These are phyloP conservation scores for Cucumis melo DNA, from an alignment of 306 rosid genomes.

Conservation along the genomic window DNA sequence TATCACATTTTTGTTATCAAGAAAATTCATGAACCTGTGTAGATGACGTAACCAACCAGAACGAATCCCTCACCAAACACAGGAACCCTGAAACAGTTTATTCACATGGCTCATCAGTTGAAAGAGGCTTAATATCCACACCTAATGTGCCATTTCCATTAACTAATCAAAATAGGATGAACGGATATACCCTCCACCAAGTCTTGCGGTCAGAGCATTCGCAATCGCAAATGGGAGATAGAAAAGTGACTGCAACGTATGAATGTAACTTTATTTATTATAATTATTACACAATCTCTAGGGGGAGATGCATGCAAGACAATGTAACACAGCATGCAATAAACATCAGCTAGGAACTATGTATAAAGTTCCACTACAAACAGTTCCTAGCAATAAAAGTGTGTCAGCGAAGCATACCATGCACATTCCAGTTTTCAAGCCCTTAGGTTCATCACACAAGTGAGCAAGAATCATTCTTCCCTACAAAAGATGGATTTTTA, in stretches of 20 bases:
- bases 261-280: neutral
- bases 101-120: conserved; percentile 13
- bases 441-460: conserved; percentile 96
- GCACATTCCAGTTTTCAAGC: conserved; percentile 99
- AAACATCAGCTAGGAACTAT: neutral
- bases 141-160: neutral
- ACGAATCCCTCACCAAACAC: conserved; percentile 65
- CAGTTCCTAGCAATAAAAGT: neutral
- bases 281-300: neutral
- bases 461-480: conserved; percentile 94
- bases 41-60: conserved; percentile 62
- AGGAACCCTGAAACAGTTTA: conserved; percentile 47
- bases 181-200: conserved; percentile 65
- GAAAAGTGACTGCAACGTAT: conserved; percentile 50
- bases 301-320: neutral
- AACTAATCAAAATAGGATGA: neutral
- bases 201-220: conserved; percentile 67
- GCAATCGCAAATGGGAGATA: conserved; percentile 87
- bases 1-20: neutral
- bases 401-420: conserved; percentile 41
- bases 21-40: conserved; percentile 34
- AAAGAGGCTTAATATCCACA: conserved; percentile 1
- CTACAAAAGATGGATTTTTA: conserved; percentile 32
- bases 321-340: neutral
- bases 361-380: neutral